Percentiles rank a stretch among this genome's conserved stretches.
phyloP scores from a whole-genome alignment of 371 early-diverging fungal genomes.

The Basidiobolus meristosporus region DNA sequence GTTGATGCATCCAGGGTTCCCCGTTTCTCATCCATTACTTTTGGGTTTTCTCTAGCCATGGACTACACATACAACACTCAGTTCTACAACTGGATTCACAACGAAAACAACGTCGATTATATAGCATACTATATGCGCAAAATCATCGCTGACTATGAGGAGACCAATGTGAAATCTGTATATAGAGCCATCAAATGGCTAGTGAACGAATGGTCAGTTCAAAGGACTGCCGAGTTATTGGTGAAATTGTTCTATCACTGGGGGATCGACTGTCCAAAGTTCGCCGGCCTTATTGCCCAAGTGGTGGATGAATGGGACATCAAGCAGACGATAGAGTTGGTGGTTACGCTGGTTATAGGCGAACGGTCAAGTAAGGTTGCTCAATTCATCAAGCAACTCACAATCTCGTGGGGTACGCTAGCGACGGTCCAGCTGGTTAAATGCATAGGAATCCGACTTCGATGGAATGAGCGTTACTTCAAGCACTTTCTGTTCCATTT shows the following conservation, averaged over 20 bases:
- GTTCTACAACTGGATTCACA: conserved; percentile 3
- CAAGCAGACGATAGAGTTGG: not conserved
- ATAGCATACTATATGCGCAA: conserved; percentile 2
- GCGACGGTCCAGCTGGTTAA: not conserved
- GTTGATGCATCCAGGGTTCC: too few relatives aligned
- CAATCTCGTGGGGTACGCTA: not conserved
- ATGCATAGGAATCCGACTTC: not conserved
- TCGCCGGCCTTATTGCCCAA: not conserved
- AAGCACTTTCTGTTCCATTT: conserved; percentile 2
- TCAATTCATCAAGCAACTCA: not conserved
- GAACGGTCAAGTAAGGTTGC: conserved; percentile 2
- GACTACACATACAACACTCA: conserved; percentile 3
- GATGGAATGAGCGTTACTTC: too few relatives aligned
- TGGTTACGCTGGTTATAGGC: conserved; percentile 3
- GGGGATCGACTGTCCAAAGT: conserved; percentile 2
- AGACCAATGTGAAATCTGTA: not conserved
- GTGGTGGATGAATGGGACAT: not conserved
- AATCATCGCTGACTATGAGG: conserved; percentile 1
- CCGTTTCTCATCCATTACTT: too few relatives aligned
- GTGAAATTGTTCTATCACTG: conserved; percentile 4
- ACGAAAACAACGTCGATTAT: conserved; percentile 3
- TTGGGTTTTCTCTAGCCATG: too few relatives aligned
- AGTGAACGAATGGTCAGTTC: conserved; percentile 2
- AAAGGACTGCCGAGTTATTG: conserved; percentile 1
- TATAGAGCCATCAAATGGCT: conserved; percentile 2